Conservation (phyloP, 768 basidiomycete genomes). For the Boletus rufocinnamomeus region DNA sequence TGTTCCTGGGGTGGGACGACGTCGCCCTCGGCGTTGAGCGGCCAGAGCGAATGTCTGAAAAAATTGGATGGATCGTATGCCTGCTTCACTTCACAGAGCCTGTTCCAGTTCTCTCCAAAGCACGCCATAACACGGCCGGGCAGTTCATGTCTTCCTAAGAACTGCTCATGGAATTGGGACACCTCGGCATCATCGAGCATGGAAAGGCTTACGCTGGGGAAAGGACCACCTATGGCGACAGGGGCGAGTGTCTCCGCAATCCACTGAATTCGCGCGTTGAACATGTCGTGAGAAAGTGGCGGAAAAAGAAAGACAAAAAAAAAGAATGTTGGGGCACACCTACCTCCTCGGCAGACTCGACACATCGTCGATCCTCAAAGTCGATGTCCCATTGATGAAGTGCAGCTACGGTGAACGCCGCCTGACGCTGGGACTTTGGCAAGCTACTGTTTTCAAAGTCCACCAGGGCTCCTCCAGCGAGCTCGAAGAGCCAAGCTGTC, state of each 20-base stretch:
- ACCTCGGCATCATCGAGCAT: conserved; percentile 19
- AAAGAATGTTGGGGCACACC: conserved; percentile 14
- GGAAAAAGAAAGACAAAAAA: background rate
- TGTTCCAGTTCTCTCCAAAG: conserved; percentile 75
- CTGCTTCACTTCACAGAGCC: conserved; percentile 69
- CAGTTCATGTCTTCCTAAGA: conserved; percentile 71
- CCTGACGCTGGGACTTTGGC: conserved; percentile 77
- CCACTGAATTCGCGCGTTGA: conserved; percentile 53
- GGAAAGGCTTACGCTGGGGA: conserved; percentile 70
- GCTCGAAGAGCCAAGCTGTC: conserved; percentile 89
- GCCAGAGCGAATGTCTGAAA: conserved; percentile 83
- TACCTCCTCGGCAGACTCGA: conserved; percentile 81
- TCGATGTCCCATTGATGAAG: conserved; percentile 93
- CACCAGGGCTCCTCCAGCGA: conserved; percentile 76
- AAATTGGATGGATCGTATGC: conserved; percentile 75
- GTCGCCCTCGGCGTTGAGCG: conserved; percentile 58
- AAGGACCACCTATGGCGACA: conserved; percentile 75
- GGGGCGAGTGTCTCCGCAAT: conserved; percentile 71
- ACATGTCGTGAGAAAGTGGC: conserved; percentile 13
- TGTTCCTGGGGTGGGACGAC: conserved; percentile 58
- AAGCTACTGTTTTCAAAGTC: conserved; percentile 76
- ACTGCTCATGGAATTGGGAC: conserved; percentile 45
- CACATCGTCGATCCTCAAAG: conserved; percentile 76
- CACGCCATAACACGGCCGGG: conserved; percentile 62
- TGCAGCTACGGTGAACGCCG: conserved; percentile 83